These are phyloP conservation scores for Lepidium didymum DNA, from an alignment of 345 rosid species.

Conservation along the genomic window DNA sequence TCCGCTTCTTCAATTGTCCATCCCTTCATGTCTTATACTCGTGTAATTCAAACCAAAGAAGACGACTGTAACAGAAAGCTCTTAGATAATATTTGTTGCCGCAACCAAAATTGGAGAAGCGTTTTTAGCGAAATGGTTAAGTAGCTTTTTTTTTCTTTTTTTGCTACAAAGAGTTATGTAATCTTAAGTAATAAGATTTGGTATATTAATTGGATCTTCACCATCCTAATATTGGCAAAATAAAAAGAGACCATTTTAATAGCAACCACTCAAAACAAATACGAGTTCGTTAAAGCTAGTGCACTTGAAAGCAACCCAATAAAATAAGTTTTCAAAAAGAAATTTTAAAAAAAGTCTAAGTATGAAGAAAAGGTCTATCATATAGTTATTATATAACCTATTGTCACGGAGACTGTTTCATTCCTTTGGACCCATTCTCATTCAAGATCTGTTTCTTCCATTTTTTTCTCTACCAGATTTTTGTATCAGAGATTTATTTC, in stretches of 20 bases:
- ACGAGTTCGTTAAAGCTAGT: conserved; percentile 10
- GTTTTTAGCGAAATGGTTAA: too few species aligned
- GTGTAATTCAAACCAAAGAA: neutral
- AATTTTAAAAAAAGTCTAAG: neutral
- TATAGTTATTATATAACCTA: neutral
- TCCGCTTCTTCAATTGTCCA: conserved; percentile 1
- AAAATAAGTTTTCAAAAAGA: neutral
- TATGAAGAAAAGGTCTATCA: conserved; percentile 19
- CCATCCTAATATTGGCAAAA: too few species aligned
- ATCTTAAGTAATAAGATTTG: too few species aligned
- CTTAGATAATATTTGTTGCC: neutral
- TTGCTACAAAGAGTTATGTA: too few species aligned
- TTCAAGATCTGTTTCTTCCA: conserved; percentile 24
- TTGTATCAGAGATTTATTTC: conserved; percentile 12
- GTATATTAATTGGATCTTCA: too few species aligned
- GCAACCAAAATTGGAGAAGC: too few species aligned
- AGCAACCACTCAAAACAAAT: neutral
- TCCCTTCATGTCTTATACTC: neutral
- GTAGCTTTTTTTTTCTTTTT: too few species aligned
- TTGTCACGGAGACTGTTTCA: conserved; percentile 27
- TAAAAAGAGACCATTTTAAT: too few species aligned
- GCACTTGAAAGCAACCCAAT: conserved; percentile 2
- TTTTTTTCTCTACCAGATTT: conserved; percentile 23
- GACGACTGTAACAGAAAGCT: neutral
- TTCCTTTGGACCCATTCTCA: conserved; percentile 24